Conservation (phyloP, 2,329 filamentous ascomycete genomes). For the Chaetomium sp. region DNA sequence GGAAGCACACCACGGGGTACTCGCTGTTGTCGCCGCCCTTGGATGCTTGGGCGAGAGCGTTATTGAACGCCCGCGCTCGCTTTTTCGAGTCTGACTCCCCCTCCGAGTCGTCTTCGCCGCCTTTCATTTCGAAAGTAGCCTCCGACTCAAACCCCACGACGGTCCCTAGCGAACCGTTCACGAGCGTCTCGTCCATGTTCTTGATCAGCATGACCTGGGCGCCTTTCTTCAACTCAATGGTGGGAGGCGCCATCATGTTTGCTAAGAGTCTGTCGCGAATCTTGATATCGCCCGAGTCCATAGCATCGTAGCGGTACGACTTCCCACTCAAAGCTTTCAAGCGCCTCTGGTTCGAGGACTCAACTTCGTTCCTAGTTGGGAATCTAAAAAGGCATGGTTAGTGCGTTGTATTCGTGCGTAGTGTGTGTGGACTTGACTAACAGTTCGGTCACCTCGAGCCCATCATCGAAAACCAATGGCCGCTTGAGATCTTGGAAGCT, state of each 20-base stretch:
- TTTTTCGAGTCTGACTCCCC: conserved; percentile 41
- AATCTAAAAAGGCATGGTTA: conserved; percentile 56
- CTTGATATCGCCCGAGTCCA: conserved; percentile 72
- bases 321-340: conserved; percentile 73
- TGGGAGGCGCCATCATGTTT: conserved; percentile 91
- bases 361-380: conserved; percentile 86
- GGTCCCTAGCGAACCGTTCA: conserved; percentile 91
- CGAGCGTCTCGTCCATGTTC: conserved; percentile 90
- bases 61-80: conserved; percentile 35
- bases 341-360: conserved; percentile 76
- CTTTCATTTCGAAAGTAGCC: conserved; percentile 43
- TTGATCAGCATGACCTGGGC: conserved; percentile 99
- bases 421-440: conserved; percentile 42
- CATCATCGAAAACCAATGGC: conserved; percentile 71
- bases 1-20: conserved; percentile 85
- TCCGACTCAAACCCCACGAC: conserved; percentile 74
- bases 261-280: conserved; percentile 75
- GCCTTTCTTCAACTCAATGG: conserved; percentile 80
- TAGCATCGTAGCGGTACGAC: conserved; percentile 67
- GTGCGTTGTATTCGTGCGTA: not conserved
- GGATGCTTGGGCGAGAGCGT: conserved; percentile 41
- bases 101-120: conserved; percentile 45
- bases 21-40: conserved; percentile 59
- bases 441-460: conserved; percentile 82
- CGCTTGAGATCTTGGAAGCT: conserved; percentile 75